These are phyloP conservation scores for Pilasporangium apinafurcum DNA, from an alignment of 352 stramenopile genomes.

Conservation along the genomic window DNA sequence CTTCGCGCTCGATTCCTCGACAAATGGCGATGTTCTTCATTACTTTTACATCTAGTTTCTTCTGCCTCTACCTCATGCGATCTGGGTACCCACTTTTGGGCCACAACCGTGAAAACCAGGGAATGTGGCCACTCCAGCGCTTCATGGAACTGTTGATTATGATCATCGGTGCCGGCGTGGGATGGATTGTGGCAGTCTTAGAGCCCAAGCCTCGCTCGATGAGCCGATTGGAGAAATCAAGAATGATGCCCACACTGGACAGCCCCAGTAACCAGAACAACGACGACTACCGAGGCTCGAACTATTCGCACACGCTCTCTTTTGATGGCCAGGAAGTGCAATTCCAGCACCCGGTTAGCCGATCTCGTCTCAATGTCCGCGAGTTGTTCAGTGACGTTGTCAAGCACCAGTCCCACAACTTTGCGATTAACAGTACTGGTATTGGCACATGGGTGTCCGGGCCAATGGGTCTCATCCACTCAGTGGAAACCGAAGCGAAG, in stretches of 20 bases:
- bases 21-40: conserved; percentile 81
- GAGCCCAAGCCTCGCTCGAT: conserved; percentile 68
- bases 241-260: conserved; percentile 40
- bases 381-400: conserved; percentile 72
- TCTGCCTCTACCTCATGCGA: conserved; percentile 62
- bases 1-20: conserved; percentile 49
- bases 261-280: conserved; percentile 24
- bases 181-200: conserved; percentile 56
- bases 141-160: conserved; percentile 74
- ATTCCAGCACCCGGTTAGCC: conserved; percentile 69
- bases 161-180: conserved; percentile 41
- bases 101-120: conserved; percentile 46
- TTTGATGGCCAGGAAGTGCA: conserved; percentile 73
- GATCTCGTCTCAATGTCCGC: conserved; percentile 67
- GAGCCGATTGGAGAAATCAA: conserved; percentile 69
- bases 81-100: conserved; percentile 70
- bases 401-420: conserved; percentile 84
- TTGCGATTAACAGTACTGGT: conserved; percentile 69
- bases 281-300: conserved; percentile 34
- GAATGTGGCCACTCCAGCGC: conserved; percentile 80
- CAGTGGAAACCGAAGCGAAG: conserved; percentile 61
- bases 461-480: conserved; percentile 76
- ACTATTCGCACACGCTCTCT: conserved; percentile 74
- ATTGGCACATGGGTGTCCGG: conserved; percentile 81
- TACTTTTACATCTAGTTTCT: conserved; percentile 71